Percentiles rank a stretch among this genome's conserved stretches.
Conservation (phyloP, 2,329 filamentous ascomycete species). For the Furcasterigmium furcatum region DNA sequence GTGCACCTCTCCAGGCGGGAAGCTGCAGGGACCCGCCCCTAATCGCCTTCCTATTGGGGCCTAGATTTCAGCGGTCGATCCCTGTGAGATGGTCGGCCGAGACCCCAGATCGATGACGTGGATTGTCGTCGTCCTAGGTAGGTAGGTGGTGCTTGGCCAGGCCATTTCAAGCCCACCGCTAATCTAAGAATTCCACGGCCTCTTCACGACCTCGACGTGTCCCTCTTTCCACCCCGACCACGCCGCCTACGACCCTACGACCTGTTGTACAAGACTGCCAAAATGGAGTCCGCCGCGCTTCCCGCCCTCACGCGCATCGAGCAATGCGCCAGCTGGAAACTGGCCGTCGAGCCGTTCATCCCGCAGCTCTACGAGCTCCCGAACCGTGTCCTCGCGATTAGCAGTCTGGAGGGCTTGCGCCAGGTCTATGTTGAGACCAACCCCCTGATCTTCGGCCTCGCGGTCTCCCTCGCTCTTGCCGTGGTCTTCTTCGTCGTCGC, state of each 20-base stretch:
- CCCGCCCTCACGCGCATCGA: slow-evolving; percentile 66
- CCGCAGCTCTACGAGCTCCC: slow-evolving; percentile 70
- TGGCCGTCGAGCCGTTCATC: slow-evolving; percentile 73
- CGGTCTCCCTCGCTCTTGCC: slow-evolving; percentile 67
- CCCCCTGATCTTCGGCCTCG: slow-evolving; percentile 73
- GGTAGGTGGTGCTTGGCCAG: background rate
- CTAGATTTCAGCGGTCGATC: background rate
- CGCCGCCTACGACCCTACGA: background rate
- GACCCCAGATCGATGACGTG: background rate
- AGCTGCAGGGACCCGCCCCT: slow-evolving; percentile 2
- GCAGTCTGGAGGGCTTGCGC: slow-evolving; percentile 59
- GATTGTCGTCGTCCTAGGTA: background rate
- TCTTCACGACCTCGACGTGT: background rate
- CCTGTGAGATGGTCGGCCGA: background rate
- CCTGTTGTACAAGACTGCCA: background rate
- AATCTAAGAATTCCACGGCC: too few species aligned
- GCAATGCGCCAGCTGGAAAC: slow-evolving; percentile 74
- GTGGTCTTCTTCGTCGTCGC: slow-evolving; percentile 71
- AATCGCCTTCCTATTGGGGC: background rate
- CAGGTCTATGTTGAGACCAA: slow-evolving; percentile 82
- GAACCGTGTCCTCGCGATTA: slow-evolving; percentile 55
- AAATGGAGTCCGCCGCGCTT: slow-evolving; percentile 44
- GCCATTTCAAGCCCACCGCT: background rate
- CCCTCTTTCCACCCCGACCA: background rate
- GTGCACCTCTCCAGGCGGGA: background rate